phyloP scores from a whole-genome alignment of 1,284 basidiomycete genomes.

The Ceratobasidium papillatum region DNA sequence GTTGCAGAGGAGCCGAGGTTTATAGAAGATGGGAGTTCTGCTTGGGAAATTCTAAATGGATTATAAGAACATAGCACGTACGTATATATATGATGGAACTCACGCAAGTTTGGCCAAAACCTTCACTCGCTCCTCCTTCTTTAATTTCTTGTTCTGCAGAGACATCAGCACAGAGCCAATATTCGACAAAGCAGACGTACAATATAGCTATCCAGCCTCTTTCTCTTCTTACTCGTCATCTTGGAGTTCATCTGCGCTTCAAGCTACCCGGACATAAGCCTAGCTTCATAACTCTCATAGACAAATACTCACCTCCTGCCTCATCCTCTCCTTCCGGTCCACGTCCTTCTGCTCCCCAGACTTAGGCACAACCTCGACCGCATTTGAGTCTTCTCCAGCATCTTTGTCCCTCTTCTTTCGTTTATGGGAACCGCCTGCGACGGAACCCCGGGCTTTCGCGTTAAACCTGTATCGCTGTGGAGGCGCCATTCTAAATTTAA shows the following conservation, averaged over 20 bases:
- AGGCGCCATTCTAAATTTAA: slow-evolving; percentile 40
- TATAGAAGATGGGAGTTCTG: slow-evolving; percentile 64
- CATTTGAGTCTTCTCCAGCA: slow-evolving; percentile 62
- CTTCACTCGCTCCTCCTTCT: slow-evolving; percentile 78
- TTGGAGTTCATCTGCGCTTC: slow-evolving; percentile 70
- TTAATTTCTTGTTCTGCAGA: slow-evolving; percentile 81
- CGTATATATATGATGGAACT: slow-evolving; percentile 49
- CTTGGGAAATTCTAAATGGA: slow-evolving; percentile 71
- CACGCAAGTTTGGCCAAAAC: slow-evolving; percentile 82
- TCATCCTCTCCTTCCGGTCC: slow-evolving; percentile 66
- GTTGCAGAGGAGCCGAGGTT: slow-evolving; percentile 78
- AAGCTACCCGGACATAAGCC: slow-evolving; percentile 49
- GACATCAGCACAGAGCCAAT: neutral
- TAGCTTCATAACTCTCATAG: neutral
- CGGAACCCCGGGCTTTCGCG: slow-evolving; percentile 69
- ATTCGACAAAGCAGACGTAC: slow-evolving; percentile 54
- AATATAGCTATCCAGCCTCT: slow-evolving; percentile 84
- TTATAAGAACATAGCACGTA: neutral
- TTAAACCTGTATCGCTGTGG: slow-evolving; percentile 57
- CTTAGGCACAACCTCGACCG: slow-evolving; percentile 57
- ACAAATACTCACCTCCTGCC: slow-evolving; percentile 62
- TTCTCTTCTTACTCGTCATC: slow-evolving; percentile 81
- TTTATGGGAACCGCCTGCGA: slow-evolving; percentile 58
- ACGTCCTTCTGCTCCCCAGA: slow-evolving; percentile 67
- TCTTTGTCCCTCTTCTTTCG: slow-evolving; percentile 60